Conservation (phyloP, 2,329 filamentous ascomycete genomes). For the Clonostachys rosea region DNA sequence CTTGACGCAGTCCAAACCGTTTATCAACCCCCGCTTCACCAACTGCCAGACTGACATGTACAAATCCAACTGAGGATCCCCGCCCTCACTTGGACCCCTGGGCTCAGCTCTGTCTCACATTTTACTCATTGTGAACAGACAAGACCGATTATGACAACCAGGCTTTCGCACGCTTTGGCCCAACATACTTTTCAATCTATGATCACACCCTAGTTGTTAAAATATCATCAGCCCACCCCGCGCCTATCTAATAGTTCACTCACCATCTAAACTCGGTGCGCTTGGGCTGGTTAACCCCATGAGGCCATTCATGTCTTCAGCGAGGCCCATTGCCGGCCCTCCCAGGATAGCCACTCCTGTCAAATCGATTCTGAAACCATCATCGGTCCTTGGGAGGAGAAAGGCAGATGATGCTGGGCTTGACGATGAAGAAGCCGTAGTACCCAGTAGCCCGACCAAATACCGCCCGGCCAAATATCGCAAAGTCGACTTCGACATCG, state of each 20-base stretch:
- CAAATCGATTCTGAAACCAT: conserved; percentile 48
- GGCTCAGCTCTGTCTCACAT: too few relatives aligned
- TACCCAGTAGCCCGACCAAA: too few relatives aligned
- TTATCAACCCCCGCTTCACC: too few relatives aligned
- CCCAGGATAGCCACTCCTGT: conserved; percentile 33
- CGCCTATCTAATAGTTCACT: not conserved
- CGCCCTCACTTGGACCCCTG: too few relatives aligned
- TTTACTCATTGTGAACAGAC: too few relatives aligned
- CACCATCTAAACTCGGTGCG: conserved; percentile 3
- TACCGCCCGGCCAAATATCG: conserved; percentile 38
- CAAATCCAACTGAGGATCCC: too few relatives aligned
- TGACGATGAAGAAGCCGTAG: conserved; percentile 18
- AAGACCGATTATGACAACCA: conserved; percentile 15
- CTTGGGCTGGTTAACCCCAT: not conserved
- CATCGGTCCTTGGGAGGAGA: conserved; percentile 36
- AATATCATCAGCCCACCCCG: conserved; percentile 5
- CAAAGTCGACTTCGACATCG: conserved; percentile 55
- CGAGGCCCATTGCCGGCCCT: conserved; percentile 24
- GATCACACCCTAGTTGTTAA: conserved; percentile 7
- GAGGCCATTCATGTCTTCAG: conserved; percentile 27
- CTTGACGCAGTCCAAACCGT: too few relatives aligned
- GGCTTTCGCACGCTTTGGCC: conserved; percentile 6
- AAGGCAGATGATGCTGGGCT: conserved; percentile 37
- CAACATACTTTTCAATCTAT: conserved; percentile 14
- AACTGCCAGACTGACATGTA: too few relatives aligned